Base-by-base conservation (phyloP, 2,329 filamentous ascomycete species). In the Penicillium sp. region DNA sequence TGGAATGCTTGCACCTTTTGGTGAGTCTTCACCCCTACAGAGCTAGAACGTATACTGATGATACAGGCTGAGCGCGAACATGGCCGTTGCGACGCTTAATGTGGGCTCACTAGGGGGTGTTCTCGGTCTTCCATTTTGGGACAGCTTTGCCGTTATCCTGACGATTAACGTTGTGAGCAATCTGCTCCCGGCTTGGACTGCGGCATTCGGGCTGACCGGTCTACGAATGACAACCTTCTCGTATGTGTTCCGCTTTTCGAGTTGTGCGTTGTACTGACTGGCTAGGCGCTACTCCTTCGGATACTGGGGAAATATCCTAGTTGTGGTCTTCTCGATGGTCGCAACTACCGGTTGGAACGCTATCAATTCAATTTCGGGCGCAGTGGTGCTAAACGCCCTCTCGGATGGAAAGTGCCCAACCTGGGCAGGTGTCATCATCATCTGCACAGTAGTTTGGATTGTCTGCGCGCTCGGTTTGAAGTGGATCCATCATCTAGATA, bases 271-370 rank as follows among this genome's bases (percentile, higher is more conserved):
- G 13, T 23, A 35, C 38, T 29, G 29, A 48, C 51, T 51, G 11
- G 41, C 19, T 21, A 74, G 72, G 15, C 68, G 76, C 38, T 78
- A 76, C 61, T 77, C 75, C 3, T 78, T 78, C 61, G 75, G 75
- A 45, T 77, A 76, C 41, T 78, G 75, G 75, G 75, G 75, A 3
- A 77, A 76, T 35, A 65, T 77, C 19, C 69, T 76, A 3, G 73
- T 77, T 3, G 73, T 78, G 0, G 48, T 77, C 26, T 78, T 78
- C 61, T 76, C 73, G 3, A 77, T 77, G 70, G 64, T 77, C 19
- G 71, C 72, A 45, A 77, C 75, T 21, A 77, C 75, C 21, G 75
- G 75, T 7, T 78, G 75, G 76, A 77, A 76, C 46, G 75, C 74
- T 17, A 77, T 78, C 53, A 78, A 78, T 60, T 75, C 73, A 8